A percentile compares a stretch with the other conserved stretches of the same genome.
phyloP scores from a whole-genome alignment of 495 filamentous ascomycete species.

The Lepidopterella palustris region DNA sequence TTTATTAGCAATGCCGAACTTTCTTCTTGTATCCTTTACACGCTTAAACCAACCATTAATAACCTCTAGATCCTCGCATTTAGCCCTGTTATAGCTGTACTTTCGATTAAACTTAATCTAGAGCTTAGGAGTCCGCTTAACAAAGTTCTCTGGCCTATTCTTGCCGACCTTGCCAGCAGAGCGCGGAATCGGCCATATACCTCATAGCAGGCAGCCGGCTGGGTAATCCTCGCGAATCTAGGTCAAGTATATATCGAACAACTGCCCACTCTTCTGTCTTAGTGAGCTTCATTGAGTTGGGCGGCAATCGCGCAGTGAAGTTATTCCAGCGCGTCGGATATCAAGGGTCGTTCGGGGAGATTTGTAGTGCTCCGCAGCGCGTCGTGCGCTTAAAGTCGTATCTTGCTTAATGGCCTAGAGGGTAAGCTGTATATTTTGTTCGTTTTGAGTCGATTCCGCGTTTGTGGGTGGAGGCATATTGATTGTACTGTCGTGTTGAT shows the following conservation, averaged over 20 bases:
- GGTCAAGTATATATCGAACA: background rate
- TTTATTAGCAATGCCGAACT: conserved; percentile 15
- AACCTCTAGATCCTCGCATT: conserved; percentile 15
- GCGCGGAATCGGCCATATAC: conserved; percentile 1
- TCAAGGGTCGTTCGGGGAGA: background rate
- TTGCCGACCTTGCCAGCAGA: background rate
- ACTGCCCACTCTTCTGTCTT: background rate
- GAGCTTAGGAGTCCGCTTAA: conserved; percentile 2
- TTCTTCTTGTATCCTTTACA: background rate
- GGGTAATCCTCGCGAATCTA: background rate
- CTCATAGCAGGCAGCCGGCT: background rate
- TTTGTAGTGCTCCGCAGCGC: background rate
- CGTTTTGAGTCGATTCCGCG: background rate
- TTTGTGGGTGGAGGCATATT: background rate
- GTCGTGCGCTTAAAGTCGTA: background rate
- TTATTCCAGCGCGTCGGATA: background rate
- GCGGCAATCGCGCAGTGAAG: background rate
- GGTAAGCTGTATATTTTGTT: conserved; percentile 1
- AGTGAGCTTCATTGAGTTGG: background rate
- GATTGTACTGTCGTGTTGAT: background rate
- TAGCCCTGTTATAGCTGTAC: conserved; percentile 17
- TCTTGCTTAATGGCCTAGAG: background rate
- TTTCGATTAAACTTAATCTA: conserved; percentile 8
- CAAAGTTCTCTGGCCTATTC: background rate
- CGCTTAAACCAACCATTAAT: conserved; percentile 11